These are phyloP conservation scores for Helianthus tuberosus DNA, from an alignment of 129 eudicot species.

Conservation along the genomic window DNA sequence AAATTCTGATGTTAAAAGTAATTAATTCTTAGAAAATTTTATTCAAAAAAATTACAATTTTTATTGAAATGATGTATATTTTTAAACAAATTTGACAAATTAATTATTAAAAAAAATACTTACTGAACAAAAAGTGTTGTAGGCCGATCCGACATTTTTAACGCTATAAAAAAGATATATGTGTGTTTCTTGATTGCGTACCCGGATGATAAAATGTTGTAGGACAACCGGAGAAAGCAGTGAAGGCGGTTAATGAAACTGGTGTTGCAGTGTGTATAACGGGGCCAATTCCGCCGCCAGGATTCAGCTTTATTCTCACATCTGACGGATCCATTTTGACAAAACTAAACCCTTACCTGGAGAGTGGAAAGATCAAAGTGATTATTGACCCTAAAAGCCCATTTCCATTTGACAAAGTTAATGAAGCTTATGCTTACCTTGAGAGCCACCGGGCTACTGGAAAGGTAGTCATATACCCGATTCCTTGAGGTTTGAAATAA, in stretches of 20 bases:
- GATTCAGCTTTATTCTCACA: slow-evolving; percentile 73
- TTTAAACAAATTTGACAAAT: too few relatives aligned
- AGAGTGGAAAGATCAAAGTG: slow-evolving; percentile 84
- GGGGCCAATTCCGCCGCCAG: slow-evolving; percentile 72
- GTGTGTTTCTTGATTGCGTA: background rate
- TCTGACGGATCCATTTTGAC: slow-evolving; percentile 69
- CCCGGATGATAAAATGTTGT: background rate
- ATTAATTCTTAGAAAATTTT: too few relatives aligned
- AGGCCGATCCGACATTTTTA: too few relatives aligned
- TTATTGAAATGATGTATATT: too few relatives aligned
- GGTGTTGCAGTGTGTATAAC: slow-evolving; percentile 74
- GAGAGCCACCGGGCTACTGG: slow-evolving; percentile 83
- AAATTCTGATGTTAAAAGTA: too few relatives aligned
- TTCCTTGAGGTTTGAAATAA: slow-evolving; percentile 43
- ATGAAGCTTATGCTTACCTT: slow-evolving; percentile 81
- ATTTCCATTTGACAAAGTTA: slow-evolving; percentile 70
- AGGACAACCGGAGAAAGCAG: slow-evolving; percentile 83
- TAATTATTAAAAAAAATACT: too few relatives aligned
- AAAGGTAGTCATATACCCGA: slow-evolving; percentile 78
- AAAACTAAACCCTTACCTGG: slow-evolving; percentile 71
- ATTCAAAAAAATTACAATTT: too few relatives aligned
- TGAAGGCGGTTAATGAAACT: slow-evolving; percentile 77
- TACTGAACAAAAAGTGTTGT: too few relatives aligned
- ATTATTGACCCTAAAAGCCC: slow-evolving; percentile 81
- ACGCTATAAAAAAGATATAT: background rate